phyloP scores from a whole-genome alignment of 164 flowering plant genomes.

The Piper longum region DNA sequence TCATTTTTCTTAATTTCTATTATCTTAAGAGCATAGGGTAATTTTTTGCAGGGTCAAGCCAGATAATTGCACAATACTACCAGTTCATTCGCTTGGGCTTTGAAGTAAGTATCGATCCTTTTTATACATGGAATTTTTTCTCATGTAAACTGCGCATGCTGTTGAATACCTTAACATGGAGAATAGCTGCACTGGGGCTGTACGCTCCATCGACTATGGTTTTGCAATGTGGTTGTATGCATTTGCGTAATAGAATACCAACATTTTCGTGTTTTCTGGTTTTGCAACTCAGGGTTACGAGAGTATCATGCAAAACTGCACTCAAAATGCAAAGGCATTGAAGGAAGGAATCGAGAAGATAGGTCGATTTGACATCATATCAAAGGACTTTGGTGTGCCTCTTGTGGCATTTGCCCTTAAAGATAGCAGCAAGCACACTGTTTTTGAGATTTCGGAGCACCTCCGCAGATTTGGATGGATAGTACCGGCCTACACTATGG shows the following conservation, averaged over 20 bases:
- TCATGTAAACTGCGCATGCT: no score
- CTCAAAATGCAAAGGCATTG: conserved; percentile 19
- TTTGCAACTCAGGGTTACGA: conserved; percentile 11
- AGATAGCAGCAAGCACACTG: conserved; percentile 15
- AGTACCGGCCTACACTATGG: conserved; percentile 44
- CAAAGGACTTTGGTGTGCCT: conserved; percentile 25
- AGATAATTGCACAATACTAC: conserved; percentile 66
- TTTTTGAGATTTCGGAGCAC: conserved; percentile 22
- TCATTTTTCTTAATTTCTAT: background rate
- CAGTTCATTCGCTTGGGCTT: conserved; percentile 55
- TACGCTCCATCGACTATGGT: no score
- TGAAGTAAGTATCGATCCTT: conserved; percentile 25
- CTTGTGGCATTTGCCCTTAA: conserved; percentile 29
- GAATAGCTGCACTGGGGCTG: no score
- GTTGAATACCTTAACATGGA: no score
- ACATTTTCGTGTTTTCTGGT: no score
- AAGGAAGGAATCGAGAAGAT: conserved; percentile 25
- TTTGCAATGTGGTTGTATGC: no score
- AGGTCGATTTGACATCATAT: conserved; percentile 22
- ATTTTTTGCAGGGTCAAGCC: conserved; percentile 43
- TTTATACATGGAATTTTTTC: no score
- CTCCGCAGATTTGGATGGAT: conserved; percentile 30
- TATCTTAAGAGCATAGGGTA: background rate
- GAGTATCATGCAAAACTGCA: conserved; percentile 20
- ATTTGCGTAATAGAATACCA: no score